phyloP scores from a whole-genome alignment of 2,329 filamentous ascomycete species.

The Colletotrichum sansevieriae region DNA sequence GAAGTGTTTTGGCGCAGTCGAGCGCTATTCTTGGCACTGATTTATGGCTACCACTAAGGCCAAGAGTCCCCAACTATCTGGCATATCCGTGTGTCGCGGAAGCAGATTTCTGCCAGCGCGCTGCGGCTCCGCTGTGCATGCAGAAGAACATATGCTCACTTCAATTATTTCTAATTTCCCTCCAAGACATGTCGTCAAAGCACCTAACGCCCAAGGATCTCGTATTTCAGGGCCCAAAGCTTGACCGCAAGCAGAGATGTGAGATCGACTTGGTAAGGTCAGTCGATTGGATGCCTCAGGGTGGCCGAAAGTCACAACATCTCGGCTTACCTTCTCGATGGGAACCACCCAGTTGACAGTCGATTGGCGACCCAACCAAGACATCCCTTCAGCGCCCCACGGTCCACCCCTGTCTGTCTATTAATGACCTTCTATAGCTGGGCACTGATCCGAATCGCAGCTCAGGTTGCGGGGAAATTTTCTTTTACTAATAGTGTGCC shows the following conservation, averaged over 20 bases:
- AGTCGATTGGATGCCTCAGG: constrained; percentile 30
- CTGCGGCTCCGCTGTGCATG: neutral
- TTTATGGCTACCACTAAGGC: constrained; percentile 28
- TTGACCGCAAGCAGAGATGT: constrained; percentile 31
- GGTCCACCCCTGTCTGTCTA: neutral
- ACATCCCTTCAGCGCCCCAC: constrained; percentile 15
- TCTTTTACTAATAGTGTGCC: constrained; percentile 24
- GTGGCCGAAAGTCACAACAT: constrained; percentile 29
- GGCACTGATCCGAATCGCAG: neutral
- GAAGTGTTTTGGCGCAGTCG: neutral
- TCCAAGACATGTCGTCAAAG: constrained; percentile 32
- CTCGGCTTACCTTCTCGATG: constrained; percentile 31
- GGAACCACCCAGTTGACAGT: constrained; percentile 18
- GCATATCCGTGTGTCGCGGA: constrained; percentile 21
- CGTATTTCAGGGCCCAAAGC: constrained; percentile 27
- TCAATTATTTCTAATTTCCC: constrained; percentile 11
- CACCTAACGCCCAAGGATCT: constrained; percentile 13
- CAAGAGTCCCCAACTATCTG: constrained; percentile 26
- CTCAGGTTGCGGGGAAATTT: constrained; percentile 23
- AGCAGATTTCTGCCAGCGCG: neutral
- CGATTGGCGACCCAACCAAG: constrained; percentile 38
- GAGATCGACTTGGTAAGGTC: constrained; percentile 13
- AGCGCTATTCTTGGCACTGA: constrained; percentile 11
- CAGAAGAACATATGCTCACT: neutral
- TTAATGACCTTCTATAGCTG: constrained; percentile 11